Evolutionary conservation across 345 rosid genomes (phyloP).

Genomic region (Clarkia xantiana): DNA sequence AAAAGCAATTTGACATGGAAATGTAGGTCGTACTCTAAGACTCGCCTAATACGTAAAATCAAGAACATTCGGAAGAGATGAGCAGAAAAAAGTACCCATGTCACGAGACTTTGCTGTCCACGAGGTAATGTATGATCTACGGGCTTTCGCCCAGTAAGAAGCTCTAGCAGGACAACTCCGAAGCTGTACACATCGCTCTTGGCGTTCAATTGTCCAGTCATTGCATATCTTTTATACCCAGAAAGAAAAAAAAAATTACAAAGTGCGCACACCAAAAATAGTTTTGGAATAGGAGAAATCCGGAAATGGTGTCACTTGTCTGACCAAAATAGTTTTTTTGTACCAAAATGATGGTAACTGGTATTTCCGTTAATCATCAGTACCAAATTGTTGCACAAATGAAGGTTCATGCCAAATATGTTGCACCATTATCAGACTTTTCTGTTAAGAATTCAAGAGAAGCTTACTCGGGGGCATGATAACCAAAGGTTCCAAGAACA

Average conservation of each 20-base stretch:
- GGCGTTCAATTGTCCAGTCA: slow-evolving; percentile 88
- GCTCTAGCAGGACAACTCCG: slow-evolving; percentile 90
- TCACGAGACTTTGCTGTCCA: slow-evolving; percentile 93
- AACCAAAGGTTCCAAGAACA: slow-evolving; percentile 84
- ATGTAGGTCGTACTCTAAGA: too few species aligned
- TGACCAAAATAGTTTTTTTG: too few species aligned
- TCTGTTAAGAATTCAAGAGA: not conserved
- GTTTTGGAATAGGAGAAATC: too few species aligned
- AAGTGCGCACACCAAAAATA: not conserved
- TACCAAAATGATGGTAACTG: too few species aligned
- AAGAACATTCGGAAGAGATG: not conserved
- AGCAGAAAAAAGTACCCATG: slow-evolving; percentile 55
- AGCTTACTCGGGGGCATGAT: slow-evolving; percentile 94
- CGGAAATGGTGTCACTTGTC: too few species aligned
- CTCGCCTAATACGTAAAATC: too few species aligned
- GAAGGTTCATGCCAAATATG: too few species aligned
- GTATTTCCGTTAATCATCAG: too few species aligned
- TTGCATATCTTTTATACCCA: slow-evolving; percentile 57
- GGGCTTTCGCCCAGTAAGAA: slow-evolving; percentile 88
- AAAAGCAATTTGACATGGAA: not conserved
- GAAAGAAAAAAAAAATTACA: not conserved
- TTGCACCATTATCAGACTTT: too few species aligned
- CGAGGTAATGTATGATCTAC: slow-evolving; percentile 92
- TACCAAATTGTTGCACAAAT: too few species aligned
- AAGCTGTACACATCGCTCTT: slow-evolving; percentile 97